Conservation (phyloP, 208 protist genomes). For the Naegleria gruberi region DNA sequence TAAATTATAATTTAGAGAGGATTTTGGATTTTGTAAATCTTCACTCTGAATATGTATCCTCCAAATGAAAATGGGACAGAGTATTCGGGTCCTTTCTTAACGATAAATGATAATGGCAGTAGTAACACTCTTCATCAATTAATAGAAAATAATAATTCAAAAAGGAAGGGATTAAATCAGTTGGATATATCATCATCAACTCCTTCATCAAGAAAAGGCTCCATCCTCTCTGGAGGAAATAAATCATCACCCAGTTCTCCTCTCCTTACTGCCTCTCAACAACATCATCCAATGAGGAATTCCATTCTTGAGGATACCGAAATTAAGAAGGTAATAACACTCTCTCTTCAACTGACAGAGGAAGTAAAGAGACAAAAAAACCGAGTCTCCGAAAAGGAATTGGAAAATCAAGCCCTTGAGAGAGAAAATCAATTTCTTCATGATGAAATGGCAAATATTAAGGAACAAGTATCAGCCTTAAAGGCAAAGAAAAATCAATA, state of each 20-base stretch:
- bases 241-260: neutral
- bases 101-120: too few species aligned
- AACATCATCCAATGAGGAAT: neutral
- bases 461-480: neutral
- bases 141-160: too few species aligned
- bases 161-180: too few species aligned
- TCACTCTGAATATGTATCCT: too few species aligned
- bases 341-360: neutral
- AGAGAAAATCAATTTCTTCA: neutral
- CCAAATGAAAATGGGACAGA: too few species aligned
- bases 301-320: neutral
- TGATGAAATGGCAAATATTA: neutral
- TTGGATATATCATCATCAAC: too few species aligned
- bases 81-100: too few species aligned
- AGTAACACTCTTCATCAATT: too few species aligned
- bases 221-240: too few species aligned
- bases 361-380: neutral
- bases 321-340: neutral
- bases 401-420: neutral
- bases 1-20: too few species aligned
- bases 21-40: too few species aligned
- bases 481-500: neutral
- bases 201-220: too few species aligned
- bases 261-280: neutral
- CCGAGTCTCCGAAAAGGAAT: neutral